These are phyloP conservation scores for Pleurotus giganteus DNA, from an alignment of 768 basidiomycete genomes.

Conservation along the genomic window DNA sequence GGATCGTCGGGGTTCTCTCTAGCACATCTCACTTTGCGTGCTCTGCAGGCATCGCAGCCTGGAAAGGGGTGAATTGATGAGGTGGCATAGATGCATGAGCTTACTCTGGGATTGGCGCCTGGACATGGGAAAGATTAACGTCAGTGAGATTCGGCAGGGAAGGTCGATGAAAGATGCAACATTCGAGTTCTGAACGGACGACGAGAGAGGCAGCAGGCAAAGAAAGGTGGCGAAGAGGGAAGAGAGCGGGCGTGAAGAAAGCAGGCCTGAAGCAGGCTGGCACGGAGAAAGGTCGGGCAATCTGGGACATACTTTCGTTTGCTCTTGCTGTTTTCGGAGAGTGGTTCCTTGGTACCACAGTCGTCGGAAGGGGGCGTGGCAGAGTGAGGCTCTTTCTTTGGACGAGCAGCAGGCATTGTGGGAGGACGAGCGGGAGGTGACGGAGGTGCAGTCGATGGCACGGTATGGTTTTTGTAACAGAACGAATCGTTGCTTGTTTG, in stretches of 20 bases:
- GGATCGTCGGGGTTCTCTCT: slow-evolving; percentile 76
- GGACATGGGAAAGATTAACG: slow-evolving; percentile 27
- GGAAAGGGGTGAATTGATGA: slow-evolving; percentile 18
- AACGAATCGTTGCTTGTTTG: slow-evolving; percentile 28
- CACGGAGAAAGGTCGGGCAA: slow-evolving; percentile 60
- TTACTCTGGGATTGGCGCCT: slow-evolving; percentile 86
- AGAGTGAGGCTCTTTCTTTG: slow-evolving; percentile 64
- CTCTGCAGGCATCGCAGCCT: slow-evolving; percentile 87
- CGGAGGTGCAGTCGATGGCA: slow-evolving; percentile 26
- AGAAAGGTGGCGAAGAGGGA: slow-evolving; percentile 28
- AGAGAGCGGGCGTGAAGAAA: slow-evolving; percentile 40
- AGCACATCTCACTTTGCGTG: slow-evolving; percentile 84
- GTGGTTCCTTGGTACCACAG: slow-evolving; percentile 47
- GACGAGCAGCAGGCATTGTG: slow-evolving; percentile 64
- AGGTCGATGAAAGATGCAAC: slow-evolving; percentile 26
- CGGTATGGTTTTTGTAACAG: slow-evolving; percentile 15
- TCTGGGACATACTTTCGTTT: slow-evolving; percentile 71
- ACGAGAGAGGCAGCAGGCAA: slow-evolving; percentile 19
- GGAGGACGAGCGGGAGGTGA: slow-evolving; percentile 23
- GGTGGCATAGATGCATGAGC: slow-evolving; percentile 24
- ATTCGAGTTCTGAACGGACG: slow-evolving; percentile 28
- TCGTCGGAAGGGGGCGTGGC: slow-evolving; percentile 68
- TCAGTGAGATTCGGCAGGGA: slow-evolving; percentile 25
- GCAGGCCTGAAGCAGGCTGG: slow-evolving; percentile 31
- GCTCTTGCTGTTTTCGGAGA: slow-evolving; percentile 68